Evolutionary conservation across 106 monocot genomes (phyloP).

Genomic region (Allium cepa): DNA sequence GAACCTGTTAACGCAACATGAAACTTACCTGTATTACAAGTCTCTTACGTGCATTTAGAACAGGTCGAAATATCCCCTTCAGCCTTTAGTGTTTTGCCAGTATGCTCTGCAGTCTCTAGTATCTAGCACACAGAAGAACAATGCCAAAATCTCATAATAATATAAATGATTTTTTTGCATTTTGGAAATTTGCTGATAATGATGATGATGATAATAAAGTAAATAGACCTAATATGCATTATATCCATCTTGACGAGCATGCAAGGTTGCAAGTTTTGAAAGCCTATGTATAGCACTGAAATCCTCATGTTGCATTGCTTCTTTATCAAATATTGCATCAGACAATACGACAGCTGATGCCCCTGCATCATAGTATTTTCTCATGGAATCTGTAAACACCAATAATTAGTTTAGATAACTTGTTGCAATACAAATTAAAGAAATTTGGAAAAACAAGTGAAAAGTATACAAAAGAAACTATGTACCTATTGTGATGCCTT

Average conservation of each 20-base stretch:
- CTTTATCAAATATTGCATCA: conserved; percentile 81
- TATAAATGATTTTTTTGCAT: neutral
- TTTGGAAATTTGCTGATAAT: too few relatives aligned
- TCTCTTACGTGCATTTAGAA: too few relatives aligned
- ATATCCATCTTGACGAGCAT: neutral
- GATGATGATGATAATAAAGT: too few relatives aligned
- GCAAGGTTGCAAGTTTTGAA: conserved; percentile 17
- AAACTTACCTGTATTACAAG: too few relatives aligned
- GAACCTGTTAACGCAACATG: too few relatives aligned
- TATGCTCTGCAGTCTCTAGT: too few relatives aligned
- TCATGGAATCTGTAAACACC: conserved; percentile 42
- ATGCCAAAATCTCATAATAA: neutral
- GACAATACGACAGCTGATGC: conserved; percentile 79
- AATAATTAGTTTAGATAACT: neutral
- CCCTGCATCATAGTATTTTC: conserved; percentile 50
- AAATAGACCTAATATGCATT: neutral
- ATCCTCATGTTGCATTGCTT: conserved; percentile 46
- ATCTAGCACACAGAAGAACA: too few relatives aligned
- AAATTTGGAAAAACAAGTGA: neutral
- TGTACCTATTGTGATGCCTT: conserved; percentile 73
- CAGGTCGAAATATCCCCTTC: too few relatives aligned
- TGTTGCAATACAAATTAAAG: neutral
- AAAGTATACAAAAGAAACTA: neutral
- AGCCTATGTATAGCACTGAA: conserved; percentile 45
- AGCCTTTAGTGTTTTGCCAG: too few relatives aligned